These are phyloP conservation scores for Trichoderma oligosporum DNA, from an alignment of 2,329 filamentous ascomycete genomes.

Conservation along the genomic window DNA sequence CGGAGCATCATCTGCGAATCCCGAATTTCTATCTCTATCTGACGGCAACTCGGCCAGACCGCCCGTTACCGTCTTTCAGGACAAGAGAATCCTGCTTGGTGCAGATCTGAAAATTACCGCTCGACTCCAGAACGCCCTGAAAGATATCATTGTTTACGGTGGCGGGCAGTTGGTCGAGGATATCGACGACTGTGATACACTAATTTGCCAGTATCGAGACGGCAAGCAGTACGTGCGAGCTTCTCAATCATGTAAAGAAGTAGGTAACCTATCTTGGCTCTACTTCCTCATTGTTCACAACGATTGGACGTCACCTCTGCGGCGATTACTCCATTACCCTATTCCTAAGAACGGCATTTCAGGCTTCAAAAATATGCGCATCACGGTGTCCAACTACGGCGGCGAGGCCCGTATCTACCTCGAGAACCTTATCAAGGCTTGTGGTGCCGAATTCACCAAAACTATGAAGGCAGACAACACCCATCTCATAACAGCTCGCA, in stretches of 20 bases:
- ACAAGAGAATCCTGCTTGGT: constrained; percentile 73
- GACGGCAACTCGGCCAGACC: constrained; percentile 42
- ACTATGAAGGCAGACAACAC: constrained; percentile 95
- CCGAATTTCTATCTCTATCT: constrained; percentile 43
- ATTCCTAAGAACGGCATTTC: constrained; percentile 71
- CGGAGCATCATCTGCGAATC: constrained; percentile 58
- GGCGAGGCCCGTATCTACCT: constrained; percentile 91
- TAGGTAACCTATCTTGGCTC: constrained; percentile 91
- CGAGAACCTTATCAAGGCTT: constrained; percentile 81
- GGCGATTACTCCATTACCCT: constrained; percentile 85
- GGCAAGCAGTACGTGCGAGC: constrained; percentile 74
- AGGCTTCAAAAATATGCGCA: constrained; percentile 70
- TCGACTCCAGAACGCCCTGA: constrained; percentile 64
- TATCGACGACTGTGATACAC: constrained; percentile 71
- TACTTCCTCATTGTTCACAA: constrained; percentile 89
- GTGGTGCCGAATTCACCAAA: constrained; percentile 87
- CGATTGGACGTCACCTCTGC: constrained; percentile 79
- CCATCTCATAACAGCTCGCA: constrained; percentile 87
- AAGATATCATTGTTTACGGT: constrained; percentile 65
- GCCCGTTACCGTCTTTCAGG: constrained; percentile 69
- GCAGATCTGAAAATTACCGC: constrained; percentile 67
- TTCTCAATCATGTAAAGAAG: constrained; percentile 71
- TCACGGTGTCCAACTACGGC: constrained; percentile 94
- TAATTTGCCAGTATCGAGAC: constrained; percentile 82
- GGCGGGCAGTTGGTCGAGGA: constrained; percentile 65